These are phyloP conservation scores for Exsudoporus frostii DNA, from an alignment of 768 basidiomycete genomes.

Conservation along the genomic window DNA sequence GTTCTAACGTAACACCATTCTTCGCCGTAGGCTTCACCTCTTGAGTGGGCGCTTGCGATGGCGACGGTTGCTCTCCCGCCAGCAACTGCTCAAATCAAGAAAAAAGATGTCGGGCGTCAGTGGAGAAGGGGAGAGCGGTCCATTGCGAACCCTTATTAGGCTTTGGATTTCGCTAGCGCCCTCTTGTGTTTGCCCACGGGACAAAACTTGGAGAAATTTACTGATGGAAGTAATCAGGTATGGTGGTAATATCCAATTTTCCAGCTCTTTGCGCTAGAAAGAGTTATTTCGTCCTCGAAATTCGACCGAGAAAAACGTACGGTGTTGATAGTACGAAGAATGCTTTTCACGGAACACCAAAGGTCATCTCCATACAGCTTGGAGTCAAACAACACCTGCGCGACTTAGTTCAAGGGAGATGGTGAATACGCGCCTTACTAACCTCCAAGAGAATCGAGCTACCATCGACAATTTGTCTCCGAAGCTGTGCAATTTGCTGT, in stretches of 20 bases:
- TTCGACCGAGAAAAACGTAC: constrained; percentile 21
- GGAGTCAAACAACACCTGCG: constrained; percentile 21
- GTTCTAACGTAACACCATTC: constrained; percentile 15
- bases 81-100: constrained; percentile 47
- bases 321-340: constrained; percentile 21
- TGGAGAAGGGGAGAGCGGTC: constrained; percentile 36
- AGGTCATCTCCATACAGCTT: constrained; percentile 22
- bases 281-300: constrained; percentile 23
- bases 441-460: constrained; percentile 45
- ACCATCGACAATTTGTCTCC: constrained; percentile 49
- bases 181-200: constrained; percentile 23
- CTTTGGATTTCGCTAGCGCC: constrained; percentile 34
- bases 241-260: constrained; percentile 42
- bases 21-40: constrained; percentile 7
- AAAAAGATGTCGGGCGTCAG: constrained; percentile 39
- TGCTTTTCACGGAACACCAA: constrained; percentile 23
- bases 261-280: constrained; percentile 41
- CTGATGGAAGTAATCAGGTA: constrained; percentile 37
- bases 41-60: constrained; percentile 16
- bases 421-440: constrained; percentile 20
- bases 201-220: constrained; percentile 26
- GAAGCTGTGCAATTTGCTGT: constrained; percentile 35
- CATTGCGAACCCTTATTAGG: constrained; percentile 57
- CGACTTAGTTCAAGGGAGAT: constrained; percentile 3
- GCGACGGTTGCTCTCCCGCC: constrained; percentile 18